Evolutionary conservation across 148 eudicot genomes (phyloP).

Genomic region (Spergularia bocconei): DNA sequence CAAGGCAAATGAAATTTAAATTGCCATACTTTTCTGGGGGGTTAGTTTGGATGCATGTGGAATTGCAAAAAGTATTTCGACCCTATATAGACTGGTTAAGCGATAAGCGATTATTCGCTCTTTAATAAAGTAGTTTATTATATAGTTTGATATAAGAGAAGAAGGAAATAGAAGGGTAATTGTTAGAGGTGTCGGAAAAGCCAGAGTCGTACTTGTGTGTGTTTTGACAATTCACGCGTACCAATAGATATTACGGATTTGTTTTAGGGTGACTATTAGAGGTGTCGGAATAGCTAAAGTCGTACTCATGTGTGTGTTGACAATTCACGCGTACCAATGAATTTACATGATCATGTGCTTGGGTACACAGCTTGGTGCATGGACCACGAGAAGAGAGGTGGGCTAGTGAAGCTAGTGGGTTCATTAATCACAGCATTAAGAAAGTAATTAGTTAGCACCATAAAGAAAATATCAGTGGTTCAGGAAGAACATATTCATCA

Average conservation of each 20-base stretch:
- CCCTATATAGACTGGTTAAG: no score
- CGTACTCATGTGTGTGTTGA: conserved; percentile 3
- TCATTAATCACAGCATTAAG: conserved; percentile 4
- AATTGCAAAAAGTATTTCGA: neutral
- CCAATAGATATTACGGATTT: no score
- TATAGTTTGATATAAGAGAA: no score
- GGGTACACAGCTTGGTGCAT: conserved; percentile 12
- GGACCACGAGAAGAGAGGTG: conserved; percentile 26
- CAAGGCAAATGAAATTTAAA: neutral
- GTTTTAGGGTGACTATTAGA: no score
- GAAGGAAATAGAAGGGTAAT: no score
- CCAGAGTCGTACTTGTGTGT: no score
- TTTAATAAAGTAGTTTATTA: no score
- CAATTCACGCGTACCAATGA: conserved; percentile 26
- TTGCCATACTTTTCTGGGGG: neutral
- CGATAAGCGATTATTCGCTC: no score
- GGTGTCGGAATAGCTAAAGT: no score
- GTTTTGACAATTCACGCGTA: no score
- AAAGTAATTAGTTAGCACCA: neutral
- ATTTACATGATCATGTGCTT: conserved; percentile 25
- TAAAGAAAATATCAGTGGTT: neutral
- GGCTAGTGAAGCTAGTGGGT: neutral
- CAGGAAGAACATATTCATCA: neutral
- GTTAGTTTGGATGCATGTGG: conserved; percentile 23
- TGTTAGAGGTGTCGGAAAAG: no score